These are phyloP conservation scores for Venturia asperata DNA, from an alignment of 2,329 filamentous ascomycete species.

Conservation along the genomic window DNA sequence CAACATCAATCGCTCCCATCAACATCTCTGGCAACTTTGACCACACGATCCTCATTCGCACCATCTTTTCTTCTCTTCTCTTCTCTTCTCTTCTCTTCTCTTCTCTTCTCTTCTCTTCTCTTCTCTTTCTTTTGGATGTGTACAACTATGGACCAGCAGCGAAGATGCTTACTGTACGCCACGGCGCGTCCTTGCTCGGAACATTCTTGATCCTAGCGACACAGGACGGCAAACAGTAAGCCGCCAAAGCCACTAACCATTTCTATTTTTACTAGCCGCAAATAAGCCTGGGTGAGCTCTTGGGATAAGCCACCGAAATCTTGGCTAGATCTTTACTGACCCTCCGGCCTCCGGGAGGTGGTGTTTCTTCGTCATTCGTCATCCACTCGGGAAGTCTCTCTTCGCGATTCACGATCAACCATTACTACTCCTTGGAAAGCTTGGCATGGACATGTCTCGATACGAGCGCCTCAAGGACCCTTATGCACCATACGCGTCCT, in stretches of 20 bases:
- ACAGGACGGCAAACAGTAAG: background rate
- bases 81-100: too few species aligned
- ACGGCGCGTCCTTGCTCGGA: background rate
- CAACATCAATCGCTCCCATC: too few species aligned
- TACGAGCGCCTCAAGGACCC: constrained; percentile 1
- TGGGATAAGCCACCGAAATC: background rate
- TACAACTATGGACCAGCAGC: too few species aligned
- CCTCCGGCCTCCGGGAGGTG: too few species aligned
- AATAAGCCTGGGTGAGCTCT: background rate
- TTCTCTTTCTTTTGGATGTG: too few species aligned
- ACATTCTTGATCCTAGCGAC: background rate
- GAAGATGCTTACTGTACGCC: too few species aligned
- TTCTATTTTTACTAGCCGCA: background rate
- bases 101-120: too few species aligned
- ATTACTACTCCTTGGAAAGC: background rate
- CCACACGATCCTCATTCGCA: too few species aligned
- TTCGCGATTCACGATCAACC: background rate
- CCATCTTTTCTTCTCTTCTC: too few species aligned
- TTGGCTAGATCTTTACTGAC: background rate
- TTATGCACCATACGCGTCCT: background rate
- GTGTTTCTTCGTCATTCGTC: background rate
- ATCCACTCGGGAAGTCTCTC: background rate
- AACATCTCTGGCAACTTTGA: too few species aligned
- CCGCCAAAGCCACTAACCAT: background rate
- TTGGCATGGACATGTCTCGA: background rate